Evolutionary conservation across 805 yeast species (phyloP).

Genomic region (Pichia gijzeniarum): DNA sequence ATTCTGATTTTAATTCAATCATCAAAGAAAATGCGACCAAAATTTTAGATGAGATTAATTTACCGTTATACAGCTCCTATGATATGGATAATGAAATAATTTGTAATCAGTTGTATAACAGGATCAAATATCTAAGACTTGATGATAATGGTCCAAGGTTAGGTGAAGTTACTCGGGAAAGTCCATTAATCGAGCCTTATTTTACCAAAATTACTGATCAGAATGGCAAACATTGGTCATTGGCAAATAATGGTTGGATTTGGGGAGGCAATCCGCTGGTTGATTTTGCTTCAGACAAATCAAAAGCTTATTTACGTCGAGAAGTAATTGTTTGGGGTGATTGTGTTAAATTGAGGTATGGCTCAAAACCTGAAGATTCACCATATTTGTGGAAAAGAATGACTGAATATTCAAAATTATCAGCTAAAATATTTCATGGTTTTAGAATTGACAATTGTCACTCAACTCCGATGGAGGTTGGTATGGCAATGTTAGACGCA

Average conservation of each 20-base stretch:
- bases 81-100: slow-evolving; percentile 68
- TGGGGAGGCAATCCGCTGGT: slow-evolving; percentile 95
- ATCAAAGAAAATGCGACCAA: slow-evolving; percentile 37
- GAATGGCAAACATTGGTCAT: slow-evolving; percentile 54
- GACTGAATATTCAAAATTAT: slow-evolving; percentile 63
- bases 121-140: slow-evolving; percentile 70
- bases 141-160: slow-evolving; percentile 77
- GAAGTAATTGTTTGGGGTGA: slow-evolving; percentile 98
- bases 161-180: slow-evolving; percentile 52
- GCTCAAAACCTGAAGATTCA: slow-evolving; percentile 68
- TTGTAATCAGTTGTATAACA: slow-evolving; percentile 60
- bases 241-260: slow-evolving; percentile 97
- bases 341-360: slow-evolving; percentile 89
- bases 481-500: slow-evolving; percentile 77
- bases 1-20: slow-evolving; percentile 7
- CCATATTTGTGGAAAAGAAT: slow-evolving; percentile 87
- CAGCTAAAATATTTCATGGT: slow-evolving; percentile 76
- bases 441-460: slow-evolving; percentile 94
- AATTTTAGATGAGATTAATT: slow-evolving; percentile 72
- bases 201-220: slow-evolving; percentile 63
- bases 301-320: slow-evolving; percentile 79
- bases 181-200: slow-evolving; percentile 79
- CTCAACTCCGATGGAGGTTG: slow-evolving; percentile 94
- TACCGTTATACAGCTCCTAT: slow-evolving; percentile 62
- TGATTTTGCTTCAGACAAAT: slow-evolving; percentile 79